Percentiles rank a stretch among this genome's conserved stretches.
Evolutionary conservation across 306 rosid species (phyloP).

Genomic region (Castanea sativa): DNA sequence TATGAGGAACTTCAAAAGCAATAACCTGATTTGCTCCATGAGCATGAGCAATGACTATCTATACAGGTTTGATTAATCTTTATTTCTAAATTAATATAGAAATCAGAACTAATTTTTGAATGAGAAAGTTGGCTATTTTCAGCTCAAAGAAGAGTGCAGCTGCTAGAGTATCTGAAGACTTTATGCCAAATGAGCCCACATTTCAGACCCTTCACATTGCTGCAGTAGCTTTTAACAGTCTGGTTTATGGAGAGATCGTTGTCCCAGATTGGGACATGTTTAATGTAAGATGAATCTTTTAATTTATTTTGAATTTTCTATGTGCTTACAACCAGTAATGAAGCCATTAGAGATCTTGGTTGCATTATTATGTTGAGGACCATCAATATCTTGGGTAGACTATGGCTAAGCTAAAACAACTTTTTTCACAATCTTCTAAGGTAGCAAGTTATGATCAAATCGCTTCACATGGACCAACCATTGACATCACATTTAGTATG

Average conservation of each 20-base stretch:
- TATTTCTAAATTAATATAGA: neutral
- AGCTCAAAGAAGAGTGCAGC: slow-evolving; percentile 61
- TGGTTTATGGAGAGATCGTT: slow-evolving; percentile 62
- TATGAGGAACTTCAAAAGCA: slow-evolving; percentile 43
- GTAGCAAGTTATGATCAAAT: too few species aligned
- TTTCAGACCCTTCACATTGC: slow-evolving; percentile 72
- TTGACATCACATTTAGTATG: too few species aligned
- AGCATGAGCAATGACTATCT: slow-evolving; percentile 52
- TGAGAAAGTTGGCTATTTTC: slow-evolving; percentile 1
- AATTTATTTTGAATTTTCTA: neutral
- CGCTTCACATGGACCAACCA: too few species aligned
- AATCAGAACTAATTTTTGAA: neutral
- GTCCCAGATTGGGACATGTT: slow-evolving; percentile 86
- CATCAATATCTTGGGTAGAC: too few species aligned
- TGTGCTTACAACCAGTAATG: too few species aligned
- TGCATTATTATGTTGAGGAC: neutral
- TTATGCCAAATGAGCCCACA: slow-evolving; percentile 71
- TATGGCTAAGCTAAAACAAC: too few species aligned
- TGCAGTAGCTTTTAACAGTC: slow-evolving; percentile 68
- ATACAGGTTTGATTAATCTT: slow-evolving; percentile 44
- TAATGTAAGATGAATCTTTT: slow-evolving; percentile 38
- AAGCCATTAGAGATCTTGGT: neutral
- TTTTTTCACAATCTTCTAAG: too few species aligned
- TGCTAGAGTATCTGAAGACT: slow-evolving; percentile 72
- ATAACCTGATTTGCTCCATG: slow-evolving; percentile 64